These are phyloP conservation scores for Rhodomyrtus tomentosa DNA, from an alignment of 345 rosid genomes.

Conservation along the genomic window DNA sequence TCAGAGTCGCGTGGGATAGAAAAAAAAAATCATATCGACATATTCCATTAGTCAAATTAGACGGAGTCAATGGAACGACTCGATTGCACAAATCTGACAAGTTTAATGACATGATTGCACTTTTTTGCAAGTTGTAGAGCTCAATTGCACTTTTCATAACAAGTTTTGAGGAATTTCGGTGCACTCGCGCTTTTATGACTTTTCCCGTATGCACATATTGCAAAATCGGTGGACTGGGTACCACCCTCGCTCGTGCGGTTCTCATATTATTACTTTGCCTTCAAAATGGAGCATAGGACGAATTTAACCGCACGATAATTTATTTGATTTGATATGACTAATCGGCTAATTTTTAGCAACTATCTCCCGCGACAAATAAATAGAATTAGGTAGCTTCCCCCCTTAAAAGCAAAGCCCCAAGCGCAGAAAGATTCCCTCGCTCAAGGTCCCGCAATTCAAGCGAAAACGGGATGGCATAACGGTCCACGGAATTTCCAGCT, in stretches of 20 bases:
- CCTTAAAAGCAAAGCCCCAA: not conserved
- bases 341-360: not conserved
- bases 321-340: not conserved
- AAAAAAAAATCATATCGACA: too few species aligned
- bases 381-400: not conserved
- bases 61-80: too few species aligned
- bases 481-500: not conserved
- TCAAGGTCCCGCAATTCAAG: not conserved
- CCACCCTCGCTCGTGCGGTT: not conserved
- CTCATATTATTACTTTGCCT: not conserved
- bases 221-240: not conserved
- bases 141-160: too few species aligned
- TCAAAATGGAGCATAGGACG: not conserved
- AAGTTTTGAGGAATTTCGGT: too few species aligned
- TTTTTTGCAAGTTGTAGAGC: too few species aligned
- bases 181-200: too few species aligned
- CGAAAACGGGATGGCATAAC: not conserved
- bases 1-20: too few species aligned
- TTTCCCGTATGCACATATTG: rapidly evolving
- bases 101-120: too few species aligned
- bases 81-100: too few species aligned
- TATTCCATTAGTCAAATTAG: too few species aligned
- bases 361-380: not conserved
- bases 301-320: not conserved
- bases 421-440: not conserved